phyloP scores from a whole-genome alignment of 1,284 basidiomycete species.

The Acaromyces ingoldii region DNA sequence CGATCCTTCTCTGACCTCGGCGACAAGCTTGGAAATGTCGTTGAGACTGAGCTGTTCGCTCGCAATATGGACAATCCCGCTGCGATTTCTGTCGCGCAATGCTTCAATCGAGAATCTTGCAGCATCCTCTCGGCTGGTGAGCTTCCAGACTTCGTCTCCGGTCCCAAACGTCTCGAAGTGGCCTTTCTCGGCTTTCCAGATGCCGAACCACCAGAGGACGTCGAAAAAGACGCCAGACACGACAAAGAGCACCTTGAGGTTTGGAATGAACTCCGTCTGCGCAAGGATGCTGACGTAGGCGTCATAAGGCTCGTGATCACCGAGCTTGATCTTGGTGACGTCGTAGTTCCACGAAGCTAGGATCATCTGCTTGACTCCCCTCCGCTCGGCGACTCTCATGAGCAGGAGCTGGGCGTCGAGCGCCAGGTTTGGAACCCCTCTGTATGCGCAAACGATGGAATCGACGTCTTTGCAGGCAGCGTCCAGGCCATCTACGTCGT shows the following conservation, averaged over 20 bases:
- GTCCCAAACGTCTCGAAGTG: no score
- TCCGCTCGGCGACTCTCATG: neutral
- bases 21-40: no score
- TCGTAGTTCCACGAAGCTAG: neutral
- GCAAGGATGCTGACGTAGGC: neutral
- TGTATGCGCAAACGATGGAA: no score
- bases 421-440: neutral
- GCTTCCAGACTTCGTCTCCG: no score
- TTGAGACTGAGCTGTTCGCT: no score
- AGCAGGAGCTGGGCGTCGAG: neutral
- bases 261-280: neutral
- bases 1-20: no score
- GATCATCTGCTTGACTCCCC: neutral
- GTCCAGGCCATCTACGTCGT: no score
- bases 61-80: no score
- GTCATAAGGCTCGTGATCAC: neutral
- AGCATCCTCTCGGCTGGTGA: no score
- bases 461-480: no score
- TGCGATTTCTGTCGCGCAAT: no score
- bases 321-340: neutral
- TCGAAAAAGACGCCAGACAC: neutral
- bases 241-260: neutral
- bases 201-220: neutral
- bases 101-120: no score
- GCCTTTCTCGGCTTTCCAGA: neutral